Percentiles rank a stretch among this genome's conserved stretches.
Conservation (phyloP, 2,329 filamentous ascomycete genomes). For the Microdochium bolleyi region DNA sequence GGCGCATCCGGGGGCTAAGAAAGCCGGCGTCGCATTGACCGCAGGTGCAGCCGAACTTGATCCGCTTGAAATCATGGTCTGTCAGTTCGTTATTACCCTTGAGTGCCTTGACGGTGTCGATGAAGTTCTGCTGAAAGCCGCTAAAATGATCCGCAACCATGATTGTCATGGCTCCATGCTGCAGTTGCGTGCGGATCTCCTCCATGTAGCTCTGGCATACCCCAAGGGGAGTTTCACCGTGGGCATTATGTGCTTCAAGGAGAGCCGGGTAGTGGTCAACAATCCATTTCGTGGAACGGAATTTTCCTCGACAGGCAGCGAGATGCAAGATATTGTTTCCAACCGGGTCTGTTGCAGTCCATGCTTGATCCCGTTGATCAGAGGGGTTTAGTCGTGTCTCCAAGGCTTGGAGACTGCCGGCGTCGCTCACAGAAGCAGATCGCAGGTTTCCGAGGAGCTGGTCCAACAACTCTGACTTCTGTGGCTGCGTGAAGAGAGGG, state of each 20-base stretch:
- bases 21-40: slow-evolving; percentile 25
- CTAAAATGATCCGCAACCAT: background rate
- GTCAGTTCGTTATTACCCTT: background rate
- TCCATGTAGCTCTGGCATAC: background rate
- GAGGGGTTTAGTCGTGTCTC: background rate
- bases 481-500: background rate
- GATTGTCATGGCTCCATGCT: background rate
- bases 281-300: background rate
- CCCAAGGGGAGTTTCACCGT: background rate
- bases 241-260: background rate
- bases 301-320: background rate
- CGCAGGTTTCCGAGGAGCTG: too few relatives aligned
- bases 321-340: background rate
- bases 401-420: background rate
- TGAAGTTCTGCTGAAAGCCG: background rate
- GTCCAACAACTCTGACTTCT: background rate
- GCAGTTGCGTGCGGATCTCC: background rate
- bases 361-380: background rate
- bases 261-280: background rate
- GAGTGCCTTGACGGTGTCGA: background rate
- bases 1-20: slow-evolving; percentile 26
- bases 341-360: background rate
- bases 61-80: slow-evolving; percentile 10
- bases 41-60: slow-evolving; percentile 28
- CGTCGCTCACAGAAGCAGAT: too few relatives aligned